phyloP scores from a whole-genome alignment of 805 yeast species.

The Cyberlindnera lachancei region DNA sequence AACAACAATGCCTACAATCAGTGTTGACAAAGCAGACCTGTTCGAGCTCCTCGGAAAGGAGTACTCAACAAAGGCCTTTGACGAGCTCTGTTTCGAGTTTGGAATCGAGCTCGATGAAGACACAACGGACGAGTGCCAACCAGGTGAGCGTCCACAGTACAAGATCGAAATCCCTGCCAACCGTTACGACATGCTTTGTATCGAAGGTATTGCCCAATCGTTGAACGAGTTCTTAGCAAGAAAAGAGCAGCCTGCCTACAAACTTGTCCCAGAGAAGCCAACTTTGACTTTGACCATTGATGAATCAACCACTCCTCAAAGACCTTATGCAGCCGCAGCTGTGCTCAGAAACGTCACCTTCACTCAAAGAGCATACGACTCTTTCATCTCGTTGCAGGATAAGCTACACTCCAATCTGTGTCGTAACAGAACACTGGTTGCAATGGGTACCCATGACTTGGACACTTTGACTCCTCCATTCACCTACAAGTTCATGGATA shows the following conservation, averaged over 20 bases:
- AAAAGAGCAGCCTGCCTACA: conserved; percentile 56
- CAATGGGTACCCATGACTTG: conserved; percentile 96
- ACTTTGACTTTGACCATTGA: conserved; percentile 61
- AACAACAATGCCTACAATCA: conserved; percentile 95
- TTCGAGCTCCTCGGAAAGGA: conserved; percentile 66
- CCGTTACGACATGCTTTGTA: conserved; percentile 96
- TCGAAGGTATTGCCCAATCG: conserved; percentile 96
- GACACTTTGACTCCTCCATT: conserved; percentile 77
- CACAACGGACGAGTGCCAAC: conserved; percentile 61
- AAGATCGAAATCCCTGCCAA: conserved; percentile 98
- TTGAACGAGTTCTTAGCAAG: conserved; percentile 84
- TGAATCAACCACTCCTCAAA: conserved; percentile 60
- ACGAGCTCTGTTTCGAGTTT: conserved; percentile 93
- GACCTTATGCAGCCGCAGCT: conserved; percentile 97
- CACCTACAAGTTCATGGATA: conserved; percentile 78
- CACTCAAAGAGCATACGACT: conserved; percentile 80
- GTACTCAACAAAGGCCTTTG: conserved; percentile 85
- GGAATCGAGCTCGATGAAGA: conserved; percentile 98
- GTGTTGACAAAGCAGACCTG: conserved; percentile 91
- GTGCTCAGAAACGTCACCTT: conserved; percentile 77
- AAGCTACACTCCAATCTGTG: conserved; percentile 92
- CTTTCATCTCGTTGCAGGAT: conserved; percentile 94
- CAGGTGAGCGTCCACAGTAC: conserved; percentile 90
- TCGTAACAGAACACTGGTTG: conserved; percentile 95
- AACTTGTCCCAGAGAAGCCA: conserved; percentile 54